Evolutionary conservation across 1,139 yeast genomes (phyloP).

Genomic region (Saccharomyces hybrid): DNA sequence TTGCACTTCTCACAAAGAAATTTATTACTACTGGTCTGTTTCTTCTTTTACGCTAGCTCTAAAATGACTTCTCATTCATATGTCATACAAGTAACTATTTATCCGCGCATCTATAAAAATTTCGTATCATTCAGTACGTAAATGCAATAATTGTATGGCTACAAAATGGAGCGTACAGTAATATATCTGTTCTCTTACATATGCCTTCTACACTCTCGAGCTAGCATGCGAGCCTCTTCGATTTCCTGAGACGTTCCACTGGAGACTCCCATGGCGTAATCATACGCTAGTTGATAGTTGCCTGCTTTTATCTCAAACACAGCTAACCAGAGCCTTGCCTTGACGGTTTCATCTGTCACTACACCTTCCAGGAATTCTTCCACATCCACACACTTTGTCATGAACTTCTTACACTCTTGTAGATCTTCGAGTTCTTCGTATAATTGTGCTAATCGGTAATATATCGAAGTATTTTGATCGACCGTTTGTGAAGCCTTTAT

Average conservation of each 20-base stretch:
- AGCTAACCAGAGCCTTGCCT: conserved; percentile 85
- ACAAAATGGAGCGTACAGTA: background rate
- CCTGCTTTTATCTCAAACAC: conserved; percentile 50
- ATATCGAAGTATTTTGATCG: conserved; percentile 45
- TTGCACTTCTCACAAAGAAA: background rate
- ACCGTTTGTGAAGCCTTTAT: conserved; percentile 34
- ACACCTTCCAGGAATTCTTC: conserved; percentile 59
- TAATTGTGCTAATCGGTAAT: conserved; percentile 62
- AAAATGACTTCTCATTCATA: background rate
- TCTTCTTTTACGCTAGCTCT: no score
- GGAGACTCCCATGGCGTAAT: conserved; percentile 64
- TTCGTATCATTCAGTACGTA: background rate
- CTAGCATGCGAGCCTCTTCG: conserved; percentile 81
- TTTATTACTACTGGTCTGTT: no score
- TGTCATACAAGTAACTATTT: background rate
- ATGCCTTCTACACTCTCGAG: conserved; percentile 52
- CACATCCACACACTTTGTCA: conserved; percentile 59
- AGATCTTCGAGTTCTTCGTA: conserved; percentile 50
- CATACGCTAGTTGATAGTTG: conserved; percentile 63
- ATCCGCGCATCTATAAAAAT: background rate
- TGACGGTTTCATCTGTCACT: conserved; percentile 66
- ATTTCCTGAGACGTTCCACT: conserved; percentile 77
- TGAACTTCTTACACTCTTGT: conserved; percentile 52
- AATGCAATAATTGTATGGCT: background rate
- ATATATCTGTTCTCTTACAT: conserved; percentile 1